Evolutionary conservation across 148 eudicot genomes (phyloP).

Genomic region (Rhododendron kiyosumense): DNA sequence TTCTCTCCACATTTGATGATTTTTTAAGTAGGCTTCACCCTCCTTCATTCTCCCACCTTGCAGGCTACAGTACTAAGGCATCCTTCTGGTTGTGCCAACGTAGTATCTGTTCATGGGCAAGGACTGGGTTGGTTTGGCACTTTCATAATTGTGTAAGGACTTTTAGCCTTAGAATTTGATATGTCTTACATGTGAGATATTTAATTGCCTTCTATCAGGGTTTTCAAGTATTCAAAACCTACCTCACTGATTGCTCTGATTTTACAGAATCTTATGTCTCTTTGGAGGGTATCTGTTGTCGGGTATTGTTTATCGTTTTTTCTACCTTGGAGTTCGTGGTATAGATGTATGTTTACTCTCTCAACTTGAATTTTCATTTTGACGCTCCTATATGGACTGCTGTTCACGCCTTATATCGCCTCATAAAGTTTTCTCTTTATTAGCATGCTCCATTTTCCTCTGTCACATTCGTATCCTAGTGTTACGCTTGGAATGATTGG

Average conservation of each 20-base stretch:
- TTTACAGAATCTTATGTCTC: conserved; percentile 55
- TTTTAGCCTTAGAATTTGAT: background rate
- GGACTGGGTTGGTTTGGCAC: conserved; percentile 87
- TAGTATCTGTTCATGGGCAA: conserved; percentile 37
- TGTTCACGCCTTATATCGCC: background rate
- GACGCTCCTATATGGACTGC: background rate
- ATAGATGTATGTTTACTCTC: conserved; percentile 59
- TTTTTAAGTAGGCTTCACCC: background rate
- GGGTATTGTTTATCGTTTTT: conserved; percentile 68
- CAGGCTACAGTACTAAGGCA: conserved; percentile 76
- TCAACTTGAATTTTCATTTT: background rate
- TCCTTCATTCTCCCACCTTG: background rate
- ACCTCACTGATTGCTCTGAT: conserved; percentile 12
- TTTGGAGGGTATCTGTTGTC: conserved; percentile 63
- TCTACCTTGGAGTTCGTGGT: conserved; percentile 69
- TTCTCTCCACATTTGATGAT: background rate
- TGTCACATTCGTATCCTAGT: background rate
- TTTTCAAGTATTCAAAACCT: background rate
- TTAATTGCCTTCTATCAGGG: background rate
- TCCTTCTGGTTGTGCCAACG: conserved; percentile 83
- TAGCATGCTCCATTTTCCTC: background rate
- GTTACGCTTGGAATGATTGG: background rate
- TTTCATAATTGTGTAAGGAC: conserved; percentile 60
- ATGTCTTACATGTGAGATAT: background rate
- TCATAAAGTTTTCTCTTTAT: background rate